Evolutionary conservation across 1,284 basidiomycete species (phyloP).

Genomic region (Sanghuangporus weigelae): DNA sequence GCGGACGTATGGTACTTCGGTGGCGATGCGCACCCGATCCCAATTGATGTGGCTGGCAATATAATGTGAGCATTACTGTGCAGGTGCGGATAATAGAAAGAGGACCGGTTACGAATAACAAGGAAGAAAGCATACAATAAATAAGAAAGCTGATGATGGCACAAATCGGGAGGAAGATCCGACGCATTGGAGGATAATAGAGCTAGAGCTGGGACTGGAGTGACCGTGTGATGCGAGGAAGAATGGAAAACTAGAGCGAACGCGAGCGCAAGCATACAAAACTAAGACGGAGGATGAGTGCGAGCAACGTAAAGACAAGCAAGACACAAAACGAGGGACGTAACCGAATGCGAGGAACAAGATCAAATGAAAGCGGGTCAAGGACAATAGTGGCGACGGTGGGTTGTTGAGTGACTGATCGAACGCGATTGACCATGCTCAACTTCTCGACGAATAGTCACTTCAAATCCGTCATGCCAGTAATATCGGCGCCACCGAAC

Average conservation of each 20-base stretch:
- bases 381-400: background rate
- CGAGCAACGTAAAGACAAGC: slow-evolving; percentile 2
- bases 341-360: background rate
- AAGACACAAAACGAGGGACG: background rate
- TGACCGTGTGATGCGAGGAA: background rate
- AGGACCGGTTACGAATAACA: background rate
- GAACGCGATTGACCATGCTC: background rate
- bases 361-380: background rate
- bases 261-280: slow-evolving; percentile 8
- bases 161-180: background rate
- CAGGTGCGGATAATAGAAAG: background rate
- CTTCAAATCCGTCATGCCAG: slow-evolving; percentile 11
- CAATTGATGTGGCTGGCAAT: background rate
- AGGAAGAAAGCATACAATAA: slow-evolving; percentile 6
- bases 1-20: slow-evolving; percentile 4
- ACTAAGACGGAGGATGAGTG: slow-evolving; percentile 2
- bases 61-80: background rate
- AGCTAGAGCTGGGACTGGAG: background rate
- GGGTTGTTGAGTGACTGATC: background rate
- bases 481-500: slow-evolving; percentile 7
- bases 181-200: background rate
- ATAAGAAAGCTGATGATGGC: slow-evolving; percentile 4
- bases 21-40: background rate
- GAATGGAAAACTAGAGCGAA: background rate
- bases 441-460: slow-evolving; percentile 1